Evolutionary conservation across 2,329 filamentous ascomycete species (phyloP).

Genomic region (Endothia cerciana): DNA sequence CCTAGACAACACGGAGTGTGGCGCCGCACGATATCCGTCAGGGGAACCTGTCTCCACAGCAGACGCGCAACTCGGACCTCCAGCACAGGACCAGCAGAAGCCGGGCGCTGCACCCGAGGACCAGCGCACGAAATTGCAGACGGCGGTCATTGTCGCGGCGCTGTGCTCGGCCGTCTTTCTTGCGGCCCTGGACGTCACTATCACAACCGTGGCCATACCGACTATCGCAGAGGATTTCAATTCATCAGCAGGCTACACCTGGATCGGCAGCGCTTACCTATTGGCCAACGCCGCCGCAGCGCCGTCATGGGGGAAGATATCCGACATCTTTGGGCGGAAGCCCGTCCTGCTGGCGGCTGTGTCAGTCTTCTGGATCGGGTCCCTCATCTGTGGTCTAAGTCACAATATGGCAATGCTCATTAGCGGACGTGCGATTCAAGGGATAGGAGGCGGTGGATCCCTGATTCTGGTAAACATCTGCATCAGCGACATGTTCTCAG

Average conservation of each 20-base stretch:
- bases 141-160: constrained; percentile 42
- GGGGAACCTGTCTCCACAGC: not conserved
- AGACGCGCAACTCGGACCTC: not conserved
- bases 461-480: constrained; percentile 57
- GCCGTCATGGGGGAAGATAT: constrained; percentile 71
- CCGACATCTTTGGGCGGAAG: constrained; percentile 63
- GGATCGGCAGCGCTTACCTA: constrained; percentile 77
- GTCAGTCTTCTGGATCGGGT: constrained; percentile 56
- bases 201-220: constrained; percentile 65
- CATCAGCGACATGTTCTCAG: constrained; percentile 58
- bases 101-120: constrained; percentile 34
- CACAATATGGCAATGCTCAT: constrained; percentile 52
- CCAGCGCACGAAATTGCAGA: constrained; percentile 37
- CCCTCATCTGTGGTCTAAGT: constrained; percentile 52
- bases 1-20: not conserved
- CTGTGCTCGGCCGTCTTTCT: constrained; percentile 49
- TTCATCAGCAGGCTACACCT: constrained; percentile 70
- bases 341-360: constrained; percentile 53
- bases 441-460: constrained; percentile 56
- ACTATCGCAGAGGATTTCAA: constrained; percentile 62
- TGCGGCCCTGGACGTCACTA: constrained; percentile 56
- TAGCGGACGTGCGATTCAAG: constrained; percentile 52
- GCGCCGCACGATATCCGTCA: not conserved
- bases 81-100: not conserved
- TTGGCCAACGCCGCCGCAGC: constrained; percentile 69